These are phyloP conservation scores for Caryocar brasiliense DNA, from an alignment of 441 rosid genomes.

Conservation along the genomic window DNA sequence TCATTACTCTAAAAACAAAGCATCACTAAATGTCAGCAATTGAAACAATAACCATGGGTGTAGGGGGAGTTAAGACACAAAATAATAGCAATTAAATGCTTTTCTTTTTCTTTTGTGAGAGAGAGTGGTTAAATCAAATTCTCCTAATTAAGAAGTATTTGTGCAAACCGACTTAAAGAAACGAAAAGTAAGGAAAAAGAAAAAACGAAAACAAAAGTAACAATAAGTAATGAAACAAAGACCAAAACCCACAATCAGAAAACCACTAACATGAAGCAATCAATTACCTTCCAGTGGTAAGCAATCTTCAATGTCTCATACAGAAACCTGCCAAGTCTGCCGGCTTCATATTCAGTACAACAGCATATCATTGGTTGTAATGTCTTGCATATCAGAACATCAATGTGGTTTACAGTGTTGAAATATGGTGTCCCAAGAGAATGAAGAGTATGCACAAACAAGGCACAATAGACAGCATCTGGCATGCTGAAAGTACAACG, in stretches of 20 bases:
- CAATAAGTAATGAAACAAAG: background rate
- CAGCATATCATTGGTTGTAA: constrained; percentile 99
- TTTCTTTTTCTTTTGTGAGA: no score
- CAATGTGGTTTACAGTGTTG: constrained; percentile 98
- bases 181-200: no score
- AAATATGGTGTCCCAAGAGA: constrained; percentile 97
- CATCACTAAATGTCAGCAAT: constrained; percentile 10
- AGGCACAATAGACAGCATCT: constrained; percentile 97
- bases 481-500: constrained; percentile 99
- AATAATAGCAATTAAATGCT: no score
- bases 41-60: background rate
- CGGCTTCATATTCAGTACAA: constrained; percentile 99
- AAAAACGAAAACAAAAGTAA: background rate
- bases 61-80: no score
- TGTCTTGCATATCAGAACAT: constrained; percentile 93
- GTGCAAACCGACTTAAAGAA: no score
- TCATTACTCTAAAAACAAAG: constrained; percentile 69
- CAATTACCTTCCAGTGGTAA: constrained; percentile 89
- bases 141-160: no score
- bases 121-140: no score
- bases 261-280: background rate
- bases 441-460: constrained; percentile 97
- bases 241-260: background rate
- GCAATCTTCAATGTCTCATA: constrained; percentile 95
- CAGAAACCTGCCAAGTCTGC: constrained; percentile 93